These are phyloP conservation scores for Candida xiaguanensis DNA, from an alignment of 805 yeast species.

Conservation along the genomic window DNA sequence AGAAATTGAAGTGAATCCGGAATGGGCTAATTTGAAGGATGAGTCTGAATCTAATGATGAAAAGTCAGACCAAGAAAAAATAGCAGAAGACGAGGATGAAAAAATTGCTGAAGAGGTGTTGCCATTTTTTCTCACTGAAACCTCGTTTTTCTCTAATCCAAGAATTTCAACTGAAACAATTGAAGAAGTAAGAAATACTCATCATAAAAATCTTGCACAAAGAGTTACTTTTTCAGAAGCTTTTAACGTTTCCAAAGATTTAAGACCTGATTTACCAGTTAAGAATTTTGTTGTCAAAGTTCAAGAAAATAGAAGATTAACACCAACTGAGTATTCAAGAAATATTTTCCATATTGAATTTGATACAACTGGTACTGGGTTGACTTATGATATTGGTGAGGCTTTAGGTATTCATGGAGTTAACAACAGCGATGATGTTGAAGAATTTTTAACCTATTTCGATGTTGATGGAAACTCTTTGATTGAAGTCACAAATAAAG, in stretches of 20 bases:
- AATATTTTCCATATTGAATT: conserved; percentile 96
- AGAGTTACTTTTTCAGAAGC: conserved; percentile 81
- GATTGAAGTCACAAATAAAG: conserved; percentile 69
- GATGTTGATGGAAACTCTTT: conserved; percentile 67
- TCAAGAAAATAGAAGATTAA: conserved; percentile 85
- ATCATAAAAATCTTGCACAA: conserved; percentile 53
- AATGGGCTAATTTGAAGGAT: conserved; percentile 34
- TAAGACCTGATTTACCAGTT: conserved; percentile 89
- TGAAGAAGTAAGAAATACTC: conserved; percentile 38
- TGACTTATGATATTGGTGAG: conserved; percentile 92
- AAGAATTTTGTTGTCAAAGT: conserved; percentile 84
- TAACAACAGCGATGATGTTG: conserved; percentile 64
- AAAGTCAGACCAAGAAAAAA: conserved; percentile 11
- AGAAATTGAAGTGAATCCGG: conserved; percentile 28
- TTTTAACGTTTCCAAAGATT: conserved; percentile 47
- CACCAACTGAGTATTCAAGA: conserved; percentile 86
- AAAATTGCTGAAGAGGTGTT: conserved; percentile 16
- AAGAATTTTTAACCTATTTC: conserved; percentile 64
- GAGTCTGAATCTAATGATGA: conserved; percentile 24
- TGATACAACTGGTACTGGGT: conserved; percentile 85
- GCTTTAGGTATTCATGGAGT: conserved; percentile 95
- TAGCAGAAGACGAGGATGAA: background rate
- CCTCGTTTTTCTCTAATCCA: conserved; percentile 64
- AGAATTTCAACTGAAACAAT: conserved; percentile 34
- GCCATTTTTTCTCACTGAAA: conserved; percentile 56